Evolutionary conservation across 306 rosid genomes (phyloP), one percentile per base, ranked within the genome.

Genomic region (Sophora flavescens): DNA sequence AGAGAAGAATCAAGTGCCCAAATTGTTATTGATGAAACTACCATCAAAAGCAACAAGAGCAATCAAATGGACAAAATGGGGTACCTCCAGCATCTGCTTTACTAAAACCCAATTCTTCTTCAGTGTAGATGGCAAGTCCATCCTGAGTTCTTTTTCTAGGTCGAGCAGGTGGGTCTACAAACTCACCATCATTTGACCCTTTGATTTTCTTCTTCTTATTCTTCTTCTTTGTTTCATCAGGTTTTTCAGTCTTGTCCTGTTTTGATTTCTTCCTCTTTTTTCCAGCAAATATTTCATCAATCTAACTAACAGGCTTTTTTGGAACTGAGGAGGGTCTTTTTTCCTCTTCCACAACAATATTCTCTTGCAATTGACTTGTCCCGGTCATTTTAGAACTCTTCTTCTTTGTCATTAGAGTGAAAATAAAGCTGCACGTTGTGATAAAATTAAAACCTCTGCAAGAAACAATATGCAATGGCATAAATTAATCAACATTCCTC

Each of bases 21-120:
- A 15, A 47, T 4, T 3, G n/a, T 4, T 66, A 35, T 35, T 35
- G 5, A 15, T 4, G 67, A 51, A 63, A 28, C 64, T 28, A 65
- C 7, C 80, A 62, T 89, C 80, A 90, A 71, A 89, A 93, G 89
- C 96, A 93, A 79, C 96, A 93, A 58, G 89, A 82, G 65, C 98
- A 93, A 82, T 93, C 96, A 82, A 93, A 93, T 54, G 98, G 98
- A 66, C 94, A 93, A 22, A 90, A 88, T 1, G 89, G 83, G 9
- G 98, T 93, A 77, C 56, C 80, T 77, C 98, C 98, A 50, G 90
- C 94, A 74, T 87, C 89, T 9, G 72, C 74, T 4, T 76, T 90
- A 77, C n/a, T 63, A 70, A 89, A 17, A 50, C 91, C 80, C 83
- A 93, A 80, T 74, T 91, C 96, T 26, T 93, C 95, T 81, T 91